phyloP scores from a whole-genome alignment of 768 basidiomycete genomes.

The Asterophora lycoperdoides region DNA sequence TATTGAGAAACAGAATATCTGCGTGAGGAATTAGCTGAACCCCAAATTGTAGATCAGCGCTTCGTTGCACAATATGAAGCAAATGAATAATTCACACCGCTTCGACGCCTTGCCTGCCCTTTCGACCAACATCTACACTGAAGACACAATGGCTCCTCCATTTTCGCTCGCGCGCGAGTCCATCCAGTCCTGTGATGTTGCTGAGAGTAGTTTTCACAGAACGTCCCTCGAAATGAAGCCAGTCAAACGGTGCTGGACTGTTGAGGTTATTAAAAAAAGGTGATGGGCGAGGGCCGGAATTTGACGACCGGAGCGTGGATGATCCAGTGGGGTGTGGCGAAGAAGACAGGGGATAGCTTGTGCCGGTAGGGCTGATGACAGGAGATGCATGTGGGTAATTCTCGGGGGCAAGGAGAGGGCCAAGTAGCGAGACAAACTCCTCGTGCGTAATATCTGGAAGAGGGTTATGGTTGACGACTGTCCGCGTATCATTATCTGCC shows the following conservation, averaged over 20 bases:
- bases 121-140: conserved; percentile 73
- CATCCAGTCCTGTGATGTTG: conserved; percentile 77
- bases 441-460: conserved; percentile 84
- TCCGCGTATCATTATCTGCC: conserved; percentile 58
- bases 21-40: conserved; percentile 74
- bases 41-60: conserved; percentile 9
- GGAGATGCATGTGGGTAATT: conserved; percentile 51
- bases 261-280: conserved; percentile 39
- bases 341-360: conserved; percentile 29
- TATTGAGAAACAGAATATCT: conserved; percentile 77
- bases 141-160: conserved; percentile 83
- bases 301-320: conserved; percentile 31
- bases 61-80: conserved; percentile 1
- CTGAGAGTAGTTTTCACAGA: conserved; percentile 74
- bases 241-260: conserved; percentile 78
- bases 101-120: conserved; percentile 73
- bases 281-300: conserved; percentile 24
- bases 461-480: conserved; percentile 84
- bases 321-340: conserved; percentile 31
- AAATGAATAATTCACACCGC: conserved; percentile 47
- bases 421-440: conserved; percentile 75
- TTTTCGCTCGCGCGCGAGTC: conserved; percentile 75
- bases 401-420: conserved; percentile 79
- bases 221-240: conserved; percentile 83
- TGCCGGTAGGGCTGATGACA: conserved; percentile 22